Evolutionary conservation across 2,329 filamentous ascomycete genomes (phyloP).

Genomic region (Geosmithia putterillii): DNA sequence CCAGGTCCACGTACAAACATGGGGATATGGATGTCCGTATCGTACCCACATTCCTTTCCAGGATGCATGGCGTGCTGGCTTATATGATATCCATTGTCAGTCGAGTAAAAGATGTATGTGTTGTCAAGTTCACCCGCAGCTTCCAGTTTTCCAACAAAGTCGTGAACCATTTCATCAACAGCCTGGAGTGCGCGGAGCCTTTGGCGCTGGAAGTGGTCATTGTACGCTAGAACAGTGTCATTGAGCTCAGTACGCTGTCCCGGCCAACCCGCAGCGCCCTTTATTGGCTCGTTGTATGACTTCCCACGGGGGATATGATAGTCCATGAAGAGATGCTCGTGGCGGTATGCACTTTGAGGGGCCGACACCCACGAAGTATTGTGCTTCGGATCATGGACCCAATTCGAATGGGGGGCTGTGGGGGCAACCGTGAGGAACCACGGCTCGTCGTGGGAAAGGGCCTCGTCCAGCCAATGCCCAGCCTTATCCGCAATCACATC

Average conservation of each 20-base stretch:
- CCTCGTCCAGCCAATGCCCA: constrained; percentile 38
- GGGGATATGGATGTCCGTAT: constrained; percentile 39
- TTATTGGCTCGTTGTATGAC: constrained; percentile 47
- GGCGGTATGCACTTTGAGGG: constrained; percentile 23
- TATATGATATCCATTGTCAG: constrained; percentile 42
- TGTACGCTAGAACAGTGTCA: constrained; percentile 16
- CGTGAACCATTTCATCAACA: constrained; percentile 30
- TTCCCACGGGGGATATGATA: constrained; percentile 41
- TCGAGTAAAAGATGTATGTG: constrained; percentile 38
- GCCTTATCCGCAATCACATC: constrained; percentile 40
- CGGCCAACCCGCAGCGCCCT: constrained; percentile 31
- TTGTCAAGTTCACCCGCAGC: constrained; percentile 18
- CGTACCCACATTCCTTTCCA: constrained; percentile 37
- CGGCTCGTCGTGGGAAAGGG: constrained; percentile 24
- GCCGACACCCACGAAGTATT: constrained; percentile 14
- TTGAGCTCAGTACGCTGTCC: constrained; percentile 19
- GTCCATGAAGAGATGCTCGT: constrained; percentile 46
- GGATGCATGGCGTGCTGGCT: constrained; percentile 37
- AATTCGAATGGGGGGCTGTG: constrained; percentile 17
- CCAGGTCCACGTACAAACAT: constrained; percentile 36
- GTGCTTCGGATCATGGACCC: constrained; percentile 7
- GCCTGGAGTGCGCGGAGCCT: constrained; percentile 28
- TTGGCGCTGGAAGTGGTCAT: constrained; percentile 24
- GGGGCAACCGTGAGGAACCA: constrained; percentile 46
- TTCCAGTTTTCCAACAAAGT: constrained; percentile 19